Base-by-base conservation (phyloP, 2,329 filamentous ascomycete species). In the Tricladium varicosporioides region DNA sequence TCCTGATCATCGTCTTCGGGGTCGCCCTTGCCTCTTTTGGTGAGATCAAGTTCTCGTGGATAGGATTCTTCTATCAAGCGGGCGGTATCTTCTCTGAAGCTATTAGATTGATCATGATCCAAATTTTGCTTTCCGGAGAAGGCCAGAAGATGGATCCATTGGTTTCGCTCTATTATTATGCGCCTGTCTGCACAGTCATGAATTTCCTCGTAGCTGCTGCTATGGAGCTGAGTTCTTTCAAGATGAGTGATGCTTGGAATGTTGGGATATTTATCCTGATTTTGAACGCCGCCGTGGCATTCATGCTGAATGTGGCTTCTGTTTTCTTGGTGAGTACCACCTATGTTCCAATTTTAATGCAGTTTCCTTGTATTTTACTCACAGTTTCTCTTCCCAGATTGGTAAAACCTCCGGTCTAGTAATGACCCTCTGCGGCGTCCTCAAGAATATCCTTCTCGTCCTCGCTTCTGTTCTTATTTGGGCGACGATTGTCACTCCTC, bases 21-120 rank as follows among this genome's bases (percentile, higher is more conserved):
- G 92, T 97, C 66, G 79, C 97, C 65, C 91, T 97, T 70, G 93
- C 93, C 50, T 96, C 92, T 1, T 83, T 95, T 62, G 93, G 93
- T 68, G 93, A 97, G 78, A 94, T 97, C 75, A 86, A 91, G 72
- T 97, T 97, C 72, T 87, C 89, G 68, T 79, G 88, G 75, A 79
- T 84, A 63, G 90, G 89, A 61, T 88, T 93, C 75, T 72, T 91
- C 63, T 91, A 85, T 80, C 89, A 93, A 77, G 78, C 87, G 60
- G 84, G 80, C 51, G 89, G 89, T 67, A 86, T 93, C 69, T 72
- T 88, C 69, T 92, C 91, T 69, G 90, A 93, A 76, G 88, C 90
- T 52, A 82, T 90, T 61, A 87, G 89, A 65, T 79, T 93, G 54
- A 89, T 89, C 76, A 87, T 93, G 85, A 88, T 92, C 47, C 87